A percentile compares a stretch with the other conserved stretches of the same genome.
Conservation (phyloP, 2,329 filamentous ascomycete species). For the Fusarium sp. region DNA sequence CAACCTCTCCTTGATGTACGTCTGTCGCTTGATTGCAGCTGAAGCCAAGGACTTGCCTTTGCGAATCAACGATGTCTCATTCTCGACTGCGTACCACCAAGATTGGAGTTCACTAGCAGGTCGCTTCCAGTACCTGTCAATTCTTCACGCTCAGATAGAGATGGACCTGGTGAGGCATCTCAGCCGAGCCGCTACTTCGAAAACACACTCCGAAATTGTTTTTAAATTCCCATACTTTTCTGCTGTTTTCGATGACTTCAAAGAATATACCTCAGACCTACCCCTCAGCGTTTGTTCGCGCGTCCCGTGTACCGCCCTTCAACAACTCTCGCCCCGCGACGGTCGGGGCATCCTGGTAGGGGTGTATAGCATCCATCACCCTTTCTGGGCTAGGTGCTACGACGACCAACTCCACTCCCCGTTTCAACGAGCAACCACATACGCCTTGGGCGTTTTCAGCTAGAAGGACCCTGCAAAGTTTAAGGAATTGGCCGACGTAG, state of each 20-base stretch:
- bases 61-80: neutral
- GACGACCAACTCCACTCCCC: neutral
- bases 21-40: neutral
- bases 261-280: neutral
- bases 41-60: conserved; percentile 1
- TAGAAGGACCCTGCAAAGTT: neutral
- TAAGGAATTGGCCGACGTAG: neutral
- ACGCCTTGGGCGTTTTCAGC: neutral
- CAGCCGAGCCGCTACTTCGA: neutral
- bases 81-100: neutral
- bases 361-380: neutral
- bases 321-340: neutral
- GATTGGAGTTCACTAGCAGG: neutral
- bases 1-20: conserved; percentile 1
- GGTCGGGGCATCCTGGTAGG: neutral
- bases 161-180: neutral
- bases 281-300: no score
- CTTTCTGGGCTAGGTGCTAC: neutral
- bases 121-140: neutral
- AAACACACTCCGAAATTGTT: neutral
- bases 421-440: neutral
- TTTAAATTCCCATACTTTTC: neutral
- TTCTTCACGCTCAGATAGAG: neutral
- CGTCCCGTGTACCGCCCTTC: neutral
- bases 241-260: no score